Base-by-base conservation (phyloP, 164 flowering plant genomes). In the Hamamelis virginiana region DNA sequence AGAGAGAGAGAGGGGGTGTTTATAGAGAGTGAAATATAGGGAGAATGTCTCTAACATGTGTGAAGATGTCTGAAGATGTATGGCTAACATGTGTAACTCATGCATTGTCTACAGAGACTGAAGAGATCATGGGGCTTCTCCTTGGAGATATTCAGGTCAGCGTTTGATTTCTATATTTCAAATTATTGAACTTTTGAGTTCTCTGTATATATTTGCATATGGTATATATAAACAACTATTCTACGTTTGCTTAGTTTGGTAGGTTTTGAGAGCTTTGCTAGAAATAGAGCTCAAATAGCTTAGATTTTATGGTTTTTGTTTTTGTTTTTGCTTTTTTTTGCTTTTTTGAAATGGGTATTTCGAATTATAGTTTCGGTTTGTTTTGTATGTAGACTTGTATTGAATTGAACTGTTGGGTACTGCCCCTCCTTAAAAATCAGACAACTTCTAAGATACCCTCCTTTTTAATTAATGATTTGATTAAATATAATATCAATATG, bases 61-160 rank as follows among this genome's bases (percentile, higher is more conserved):
- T 90, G 78, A 95, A 85, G 65, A 91, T 95, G 93, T 84, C 93
- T 5, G 99, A 95, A 71, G 99, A 92, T 11, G 99, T 92, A 4
- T 92, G 96, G 97, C 71, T 90, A 51, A 92, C 97, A 1, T 95
- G 99, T 68, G 80, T 90, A 44, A 91, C 96, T 44, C 99, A 92
- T 60, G 91, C 98, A 73, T 81, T 92, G 84, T 89, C 97, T 28
- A 95, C 98, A 0, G 95, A 93, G 79, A 93, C 92, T 5, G 98
- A 93, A 74, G 97, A 96, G 83, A 91, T 91, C 84, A 91, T 96
- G 98, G 99, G 98, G 43, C 97, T 93, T 66, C 92, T 96, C 59
- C 95, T 93, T 46, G 98, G 99, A 11, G 99, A 96, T 69, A 86
- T 92, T 72, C 83, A 91, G 91, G 97, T 92, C 21, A 11, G 5